Percentiles rank a stretch among this genome's conserved stretches.
Conservation (phyloP, 164 flowering plant genomes). For the Nelumbo lutea region DNA sequence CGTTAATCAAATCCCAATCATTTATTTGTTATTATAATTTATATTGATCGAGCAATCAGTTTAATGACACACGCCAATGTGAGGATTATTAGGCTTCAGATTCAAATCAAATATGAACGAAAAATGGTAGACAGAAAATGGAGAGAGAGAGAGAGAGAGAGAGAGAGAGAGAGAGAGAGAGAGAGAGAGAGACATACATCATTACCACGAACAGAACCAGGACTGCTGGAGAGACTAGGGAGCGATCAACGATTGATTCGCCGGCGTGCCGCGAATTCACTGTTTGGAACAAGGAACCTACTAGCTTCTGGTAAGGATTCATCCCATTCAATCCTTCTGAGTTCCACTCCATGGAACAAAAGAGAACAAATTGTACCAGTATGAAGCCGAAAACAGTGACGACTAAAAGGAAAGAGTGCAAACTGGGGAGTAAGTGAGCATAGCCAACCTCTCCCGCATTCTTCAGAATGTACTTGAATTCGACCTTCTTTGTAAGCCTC, state of each 20-base stretch:
- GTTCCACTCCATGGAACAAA: slow-evolving; percentile 61
- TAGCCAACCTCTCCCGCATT: slow-evolving; percentile 32
- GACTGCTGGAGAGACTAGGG: slow-evolving; percentile 45
- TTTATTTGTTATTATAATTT: too few species aligned
- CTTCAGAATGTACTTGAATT: slow-evolving; percentile 33
- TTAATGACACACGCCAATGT: too few species aligned
- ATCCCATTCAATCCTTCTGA: slow-evolving; percentile 44
- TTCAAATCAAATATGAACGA: too few species aligned
- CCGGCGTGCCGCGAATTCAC: slow-evolving; percentile 69
- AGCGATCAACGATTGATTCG: slow-evolving; percentile 51
- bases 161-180: slow-evolving; percentile 22
- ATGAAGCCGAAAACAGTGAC: slow-evolving; percentile 44
- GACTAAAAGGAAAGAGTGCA: slow-evolving; percentile 21
- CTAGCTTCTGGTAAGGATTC: slow-evolving; percentile 42
- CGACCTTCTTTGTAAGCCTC: slow-evolving; percentile 22
- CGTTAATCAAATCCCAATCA: not conserved
- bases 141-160: too few species aligned
- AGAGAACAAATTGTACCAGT: slow-evolving; percentile 35
- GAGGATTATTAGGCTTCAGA: too few species aligned
- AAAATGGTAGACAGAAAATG: too few species aligned
- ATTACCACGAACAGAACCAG: slow-evolving; percentile 56
- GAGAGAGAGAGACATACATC: slow-evolving; percentile 51
- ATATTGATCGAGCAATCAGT: too few species aligned
- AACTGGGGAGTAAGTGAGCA: slow-evolving; percentile 36
- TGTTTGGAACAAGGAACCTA: slow-evolving; percentile 42